Evolutionary conservation across 2,329 filamentous ascomycete species (phyloP), one percentile per base, ranked within the genome.

Genomic region (Chaetomium olivaceum): DNA sequence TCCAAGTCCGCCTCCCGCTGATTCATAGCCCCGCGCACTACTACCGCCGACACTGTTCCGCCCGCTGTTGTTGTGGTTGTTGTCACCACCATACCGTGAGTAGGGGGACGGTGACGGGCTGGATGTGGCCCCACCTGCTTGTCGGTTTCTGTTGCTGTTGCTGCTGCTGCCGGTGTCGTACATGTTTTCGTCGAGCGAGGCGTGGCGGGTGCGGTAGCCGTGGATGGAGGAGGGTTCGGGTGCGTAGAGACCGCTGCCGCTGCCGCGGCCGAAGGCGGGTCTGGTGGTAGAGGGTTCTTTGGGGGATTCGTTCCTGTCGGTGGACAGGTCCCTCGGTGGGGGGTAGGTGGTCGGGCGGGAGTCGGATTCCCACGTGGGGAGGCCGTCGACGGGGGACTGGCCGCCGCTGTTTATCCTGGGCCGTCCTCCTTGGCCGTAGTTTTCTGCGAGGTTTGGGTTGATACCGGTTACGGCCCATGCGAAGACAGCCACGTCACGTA

Each of bases 401-500:
- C 87, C 83, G 67, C 25, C 51, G 54, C 12, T 8, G 29, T 90
- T 86, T n/a, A 86, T 89, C 23, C 77, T 79, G 0, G 90, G 87
- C 31, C 79, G 81, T 2, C 90, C 90, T 3, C 91, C 90, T 4
- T 80, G 81, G 55, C 85, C 81, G 72, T 89, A 90, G 3, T 85
- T 81, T 19, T 88, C 87, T 19, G 88, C 87, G 62, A 94, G 78
- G 50, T 87, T 89, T 16, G 89, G 89, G 75, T 95, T 94, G 79
- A 93, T 93, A 25, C 91, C 91, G 27, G 88, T 87, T 12, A 94
- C 78, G 1, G 89, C 89, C 91, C 91, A 96, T 11, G 91, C 91
- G 74, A 96, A 95, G n/a, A 95, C 90, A 1, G 91, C 91, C 57
- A 93, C 90, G 62, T 95, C 91, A 64, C 90, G 88, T 70, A 96